Percentiles rank a stretch among this genome's conserved stretches.
phyloP scores from a whole-genome alignment of 2,329 filamentous ascomycete genomes.

The Fusarium multiceps region DNA sequence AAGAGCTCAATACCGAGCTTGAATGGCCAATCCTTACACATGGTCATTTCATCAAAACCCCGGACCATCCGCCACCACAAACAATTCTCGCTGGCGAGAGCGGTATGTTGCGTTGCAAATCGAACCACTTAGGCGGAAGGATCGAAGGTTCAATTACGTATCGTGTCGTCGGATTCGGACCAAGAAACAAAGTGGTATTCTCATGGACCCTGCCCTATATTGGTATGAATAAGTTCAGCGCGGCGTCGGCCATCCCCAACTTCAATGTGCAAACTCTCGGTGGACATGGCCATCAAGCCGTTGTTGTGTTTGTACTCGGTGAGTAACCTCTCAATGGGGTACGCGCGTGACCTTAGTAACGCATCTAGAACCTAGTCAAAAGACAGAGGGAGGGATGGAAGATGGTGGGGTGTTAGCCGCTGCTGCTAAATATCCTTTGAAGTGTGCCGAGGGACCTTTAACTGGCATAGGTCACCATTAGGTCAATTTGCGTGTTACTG shows the following conservation, averaged over 20 bases:
- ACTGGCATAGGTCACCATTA: background rate
- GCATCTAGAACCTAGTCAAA: background rate
- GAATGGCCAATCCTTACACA: conserved; percentile 2
- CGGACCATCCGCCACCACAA: background rate
- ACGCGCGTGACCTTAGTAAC: background rate
- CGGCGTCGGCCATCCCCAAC: background rate
- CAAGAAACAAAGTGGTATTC: conserved; percentile 1
- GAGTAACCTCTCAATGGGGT: background rate
- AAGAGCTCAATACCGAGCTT: conserved; percentile 16
- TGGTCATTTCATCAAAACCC: background rate
- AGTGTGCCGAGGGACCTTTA: background rate
- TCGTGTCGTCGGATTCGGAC: conserved; percentile 1
- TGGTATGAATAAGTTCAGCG: background rate
- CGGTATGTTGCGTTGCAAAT: conserved; percentile 23
- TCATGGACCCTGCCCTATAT: conserved; percentile 11
- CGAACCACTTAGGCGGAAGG: background rate
- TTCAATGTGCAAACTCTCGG: conserved; percentile 10
- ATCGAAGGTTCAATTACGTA: conserved; percentile 17
- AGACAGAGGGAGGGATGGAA: background rate
- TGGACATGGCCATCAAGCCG: conserved; percentile 11
- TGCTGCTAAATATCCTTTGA: background rate
- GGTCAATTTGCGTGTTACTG: background rate
- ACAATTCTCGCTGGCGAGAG: conserved; percentile 20
- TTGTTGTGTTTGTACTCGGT: conserved; percentile 27
- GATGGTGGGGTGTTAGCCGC: conserved; percentile 1